Evolutionary conservation across 768 basidiomycete genomes (phyloP), one percentile per base, ranked within the genome.

Genomic region (Leccinum fibrillosum): DNA sequence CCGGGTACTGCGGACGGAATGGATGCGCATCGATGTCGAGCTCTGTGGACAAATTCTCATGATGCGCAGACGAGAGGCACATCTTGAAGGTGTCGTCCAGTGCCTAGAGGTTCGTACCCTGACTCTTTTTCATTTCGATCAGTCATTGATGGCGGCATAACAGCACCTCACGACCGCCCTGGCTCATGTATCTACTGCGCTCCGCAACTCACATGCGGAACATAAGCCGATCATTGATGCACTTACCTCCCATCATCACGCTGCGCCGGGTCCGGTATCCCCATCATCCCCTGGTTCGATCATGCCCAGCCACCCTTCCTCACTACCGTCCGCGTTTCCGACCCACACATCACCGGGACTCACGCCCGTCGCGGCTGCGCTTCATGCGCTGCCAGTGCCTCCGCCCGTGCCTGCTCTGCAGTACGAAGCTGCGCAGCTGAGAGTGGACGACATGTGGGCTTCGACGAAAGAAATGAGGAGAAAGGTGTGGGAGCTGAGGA

Each of bases 11-110:
- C 78, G 80, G 3, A 60, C 78, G 7, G 86, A 90, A 55, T 77
- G 81, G 64, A 89, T 92, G 88, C 81, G 79, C 52, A 83, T 89
- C 44, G 90, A 92, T 64, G 90, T 91, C 37, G 89, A 88, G 64
- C 77, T 92, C 15, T 86, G 86, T 65, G 88, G 87, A 4, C 86
- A 92, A 66, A 69, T 89, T 49, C 75, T 92, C 21, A 80, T 87
- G 62, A 83, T 90, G 83, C 75, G 74, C 34, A 75, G 90, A 45
- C 79, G 90, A 64, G 85, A 86, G 67, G 75, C 78, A 57, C 89
- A 92, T 69, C 74, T 92, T 35, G 76, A 74, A 54, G 86, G 88
- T 66, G 83, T 90, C 30, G 66, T 86, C 12, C 74, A 78, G 17
- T 85, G 83, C 64, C 76, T 90, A 34, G 76, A 82, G 67, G 88